Conservation (phyloP, 140 eudicot genomes). For the Flaveria floridana region DNA sequence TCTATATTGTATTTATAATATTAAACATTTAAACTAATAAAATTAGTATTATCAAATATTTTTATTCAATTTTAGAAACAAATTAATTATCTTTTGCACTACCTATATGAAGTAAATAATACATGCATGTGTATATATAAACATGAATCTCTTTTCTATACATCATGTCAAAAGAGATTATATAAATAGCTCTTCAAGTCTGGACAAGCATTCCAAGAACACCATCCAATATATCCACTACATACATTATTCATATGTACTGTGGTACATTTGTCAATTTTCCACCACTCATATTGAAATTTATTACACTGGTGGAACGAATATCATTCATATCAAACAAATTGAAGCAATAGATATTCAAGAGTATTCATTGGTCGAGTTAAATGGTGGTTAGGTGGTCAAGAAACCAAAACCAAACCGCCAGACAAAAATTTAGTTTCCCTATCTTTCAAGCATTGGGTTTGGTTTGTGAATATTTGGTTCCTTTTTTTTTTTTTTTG, state of each 20-base stretch:
- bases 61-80: not conserved
- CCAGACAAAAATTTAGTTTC: not conserved
- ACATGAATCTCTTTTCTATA: not conserved
- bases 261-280: not conserved
- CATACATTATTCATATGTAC: not conserved
- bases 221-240: not conserved
- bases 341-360: not conserved
- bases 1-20: not conserved
- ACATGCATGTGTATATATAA: not conserved
- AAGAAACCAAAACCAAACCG: not conserved
- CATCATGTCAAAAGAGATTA: not conserved
- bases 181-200: not conserved
- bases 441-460: not conserved
- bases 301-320: not conserved
- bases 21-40: not conserved
- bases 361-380: not conserved
- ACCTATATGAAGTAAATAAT: not conserved
- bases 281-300: not conserved
- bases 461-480: constrained; percentile 1
- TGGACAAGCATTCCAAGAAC: not conserved
- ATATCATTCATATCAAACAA: not conserved
- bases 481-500: not conserved
- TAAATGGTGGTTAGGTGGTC: not conserved
- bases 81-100: not conserved
- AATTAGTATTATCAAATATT: not conserved